These are phyloP conservation scores for Rhynchosporium agropyri DNA, from an alignment of 2,329 filamentous ascomycete genomes.

Conservation along the genomic window DNA sequence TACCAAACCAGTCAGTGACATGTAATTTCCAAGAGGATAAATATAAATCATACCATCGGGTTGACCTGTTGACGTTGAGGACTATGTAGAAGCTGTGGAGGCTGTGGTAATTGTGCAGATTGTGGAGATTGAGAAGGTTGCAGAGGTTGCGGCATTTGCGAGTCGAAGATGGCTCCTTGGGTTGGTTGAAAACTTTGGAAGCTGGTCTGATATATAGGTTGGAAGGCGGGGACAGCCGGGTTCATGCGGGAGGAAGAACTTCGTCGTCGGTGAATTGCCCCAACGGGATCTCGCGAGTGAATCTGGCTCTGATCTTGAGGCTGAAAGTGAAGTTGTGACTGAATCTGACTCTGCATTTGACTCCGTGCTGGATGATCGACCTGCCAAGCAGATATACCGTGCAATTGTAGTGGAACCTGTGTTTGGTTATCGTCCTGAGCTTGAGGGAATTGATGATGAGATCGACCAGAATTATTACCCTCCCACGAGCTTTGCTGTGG, in stretches of 20 bases:
- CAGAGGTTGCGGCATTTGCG: not conserved
- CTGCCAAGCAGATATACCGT: not conserved
- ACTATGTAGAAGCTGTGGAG: too few species aligned
- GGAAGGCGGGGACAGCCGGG: slow-evolving; percentile 9
- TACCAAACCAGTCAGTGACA: slow-evolving; percentile 5
- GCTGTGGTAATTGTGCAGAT: too few species aligned
- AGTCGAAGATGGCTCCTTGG: not conserved
- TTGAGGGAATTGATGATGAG: not conserved
- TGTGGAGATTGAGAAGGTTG: too few species aligned
- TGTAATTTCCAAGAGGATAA: not conserved
- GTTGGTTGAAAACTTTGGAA: slow-evolving; percentile 3
- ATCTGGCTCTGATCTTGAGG: not conserved
- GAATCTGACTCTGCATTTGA: not conserved
- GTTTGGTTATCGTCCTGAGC: not conserved
- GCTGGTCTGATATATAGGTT: not conserved
- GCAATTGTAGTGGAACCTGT: not conserved
- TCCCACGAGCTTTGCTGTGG: not conserved
- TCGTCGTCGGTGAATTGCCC: not conserved
- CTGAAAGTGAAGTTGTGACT: not conserved
- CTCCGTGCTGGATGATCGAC: not conserved
- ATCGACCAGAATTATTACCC: not conserved
- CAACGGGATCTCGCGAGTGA: slow-evolving; percentile 1
- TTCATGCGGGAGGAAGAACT: slow-evolving; percentile 12
- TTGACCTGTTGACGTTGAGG: too few species aligned
- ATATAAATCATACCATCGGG: not conserved